Percentiles rank a stretch among this genome's conserved stretches.
These are phyloP conservation scores for Withania somnifera DNA, from an alignment of 305 asterid genomes.

Conservation along the genomic window DNA sequence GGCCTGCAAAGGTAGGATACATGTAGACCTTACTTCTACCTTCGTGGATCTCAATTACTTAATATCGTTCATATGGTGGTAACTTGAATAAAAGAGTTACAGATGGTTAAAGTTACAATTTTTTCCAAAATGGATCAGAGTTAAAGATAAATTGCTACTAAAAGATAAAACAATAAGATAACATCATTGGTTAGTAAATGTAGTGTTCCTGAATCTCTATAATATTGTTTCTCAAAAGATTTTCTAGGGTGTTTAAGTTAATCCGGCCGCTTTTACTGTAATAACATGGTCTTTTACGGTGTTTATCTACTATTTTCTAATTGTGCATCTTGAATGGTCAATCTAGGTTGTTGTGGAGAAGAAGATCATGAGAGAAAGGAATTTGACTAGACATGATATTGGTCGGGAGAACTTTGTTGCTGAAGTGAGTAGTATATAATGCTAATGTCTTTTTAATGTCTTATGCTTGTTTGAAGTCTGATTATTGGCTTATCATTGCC, in stretches of 20 bases:
- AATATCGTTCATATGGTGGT: neutral
- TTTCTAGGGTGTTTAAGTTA: neutral
- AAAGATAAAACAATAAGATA: neutral
- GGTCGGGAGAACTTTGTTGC: slow-evolving; percentile 67
- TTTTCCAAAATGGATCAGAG: neutral
- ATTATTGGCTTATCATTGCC: neutral
- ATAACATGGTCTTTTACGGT: neutral
- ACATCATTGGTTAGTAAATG: neutral
- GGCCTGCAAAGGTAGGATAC: too few species aligned
- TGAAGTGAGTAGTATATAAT: slow-evolving; percentile 62
- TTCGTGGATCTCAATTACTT: neutral
- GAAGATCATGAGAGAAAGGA: slow-evolving; percentile 73
- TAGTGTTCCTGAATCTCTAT: neutral
- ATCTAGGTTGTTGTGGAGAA: slow-evolving; percentile 93
- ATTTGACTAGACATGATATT: slow-evolving; percentile 80
- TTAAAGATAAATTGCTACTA: neutral
- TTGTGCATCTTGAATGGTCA: neutral
- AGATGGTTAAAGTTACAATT: neutral
- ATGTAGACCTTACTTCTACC: too few species aligned
- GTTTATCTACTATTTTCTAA: slow-evolving; percentile 8
- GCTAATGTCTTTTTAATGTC: neutral
- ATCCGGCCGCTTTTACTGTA: neutral
- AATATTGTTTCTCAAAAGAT: neutral
- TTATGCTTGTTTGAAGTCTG: neutral
- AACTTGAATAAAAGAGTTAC: neutral